These are phyloP conservation scores for Aspergillus pseudotamarii DNA, from an alignment of 2,329 filamentous ascomycete genomes.

Conservation along the genomic window DNA sequence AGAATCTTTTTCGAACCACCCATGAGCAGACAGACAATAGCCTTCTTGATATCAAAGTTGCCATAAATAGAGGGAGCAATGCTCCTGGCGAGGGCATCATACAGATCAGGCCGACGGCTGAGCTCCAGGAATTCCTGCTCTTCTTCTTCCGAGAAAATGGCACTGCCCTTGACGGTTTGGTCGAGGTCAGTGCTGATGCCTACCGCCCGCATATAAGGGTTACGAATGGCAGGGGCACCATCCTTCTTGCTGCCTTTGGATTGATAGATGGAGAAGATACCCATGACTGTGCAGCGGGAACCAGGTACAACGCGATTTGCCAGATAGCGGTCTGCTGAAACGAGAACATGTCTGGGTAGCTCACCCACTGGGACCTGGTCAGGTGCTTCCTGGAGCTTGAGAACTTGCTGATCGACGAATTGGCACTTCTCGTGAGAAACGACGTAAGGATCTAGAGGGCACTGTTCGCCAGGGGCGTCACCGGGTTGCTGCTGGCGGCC, in stretches of 20 bases:
- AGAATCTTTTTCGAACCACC: conserved; percentile 97
- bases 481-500: conserved; percentile 61
- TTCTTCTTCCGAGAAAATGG: conserved; percentile 88
- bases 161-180: conserved; percentile 81
- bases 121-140: conserved; percentile 95
- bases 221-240: conserved; percentile 89
- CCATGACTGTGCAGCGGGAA: conserved; percentile 91
- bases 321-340: conserved; percentile 94
- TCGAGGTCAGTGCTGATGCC: conserved; percentile 91
- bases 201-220: conserved; percentile 89
- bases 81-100: conserved; percentile 83
- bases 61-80: conserved; percentile 98
- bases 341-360: conserved; percentile 87
- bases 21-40: conserved; percentile 89
- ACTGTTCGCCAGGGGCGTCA: conserved; percentile 72
- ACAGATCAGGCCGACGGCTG: conserved; percentile 88
- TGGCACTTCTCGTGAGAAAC: conserved; percentile 90
- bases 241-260: conserved; percentile 83
- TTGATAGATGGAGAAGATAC: conserved; percentile 97
- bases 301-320: conserved; percentile 95
- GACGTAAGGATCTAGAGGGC: conserved; percentile 92
- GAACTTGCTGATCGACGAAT: conserved; percentile 97
- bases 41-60: conserved; percentile 94
- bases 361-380: conserved; percentile 98
- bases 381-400: conserved; percentile 96